Conservation (phyloP, 83 land plant species). For the Diphasiastrum complanatum region DNA sequence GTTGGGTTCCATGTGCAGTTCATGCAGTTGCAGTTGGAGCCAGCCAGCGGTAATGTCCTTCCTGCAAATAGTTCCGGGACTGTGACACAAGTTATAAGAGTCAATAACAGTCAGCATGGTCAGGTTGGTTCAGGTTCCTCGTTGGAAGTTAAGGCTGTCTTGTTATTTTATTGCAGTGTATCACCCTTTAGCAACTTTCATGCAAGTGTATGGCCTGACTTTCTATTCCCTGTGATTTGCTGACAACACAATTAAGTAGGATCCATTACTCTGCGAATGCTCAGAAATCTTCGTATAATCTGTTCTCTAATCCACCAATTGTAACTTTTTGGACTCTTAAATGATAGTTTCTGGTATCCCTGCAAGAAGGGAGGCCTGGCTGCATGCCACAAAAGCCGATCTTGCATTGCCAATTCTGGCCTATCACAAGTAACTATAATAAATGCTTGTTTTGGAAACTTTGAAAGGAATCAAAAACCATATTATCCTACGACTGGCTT, state of each 20-base stretch:
- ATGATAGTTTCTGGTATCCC: neutral
- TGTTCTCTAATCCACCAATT: neutral
- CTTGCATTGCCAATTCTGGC: no score
- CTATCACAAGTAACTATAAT: no score
- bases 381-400: no score
- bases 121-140: conserved; percentile 6
- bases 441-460: no score
- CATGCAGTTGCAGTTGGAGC: conserved; percentile 20
- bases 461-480: no score
- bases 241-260: no score
- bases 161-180: neutral
- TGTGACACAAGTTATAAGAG: conserved; percentile 14
- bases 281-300: neutral
- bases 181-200: neutral
- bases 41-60: conserved; percentile 19
- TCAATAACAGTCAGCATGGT: conserved; percentile 17
- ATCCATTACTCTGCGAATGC: no score
- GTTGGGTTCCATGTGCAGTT: conserved; percentile 3
- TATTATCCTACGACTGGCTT: no score
- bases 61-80: conserved; percentile 5
- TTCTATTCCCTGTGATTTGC: no score
- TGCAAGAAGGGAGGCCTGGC: no score
- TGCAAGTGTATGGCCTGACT: conserved; percentile 6
- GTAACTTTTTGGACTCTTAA: neutral
- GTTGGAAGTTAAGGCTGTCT: neutral